Evolutionary conservation across 192 early-diverging fungal species (phyloP).

Genomic region (Umbelopsis vinacea): DNA sequence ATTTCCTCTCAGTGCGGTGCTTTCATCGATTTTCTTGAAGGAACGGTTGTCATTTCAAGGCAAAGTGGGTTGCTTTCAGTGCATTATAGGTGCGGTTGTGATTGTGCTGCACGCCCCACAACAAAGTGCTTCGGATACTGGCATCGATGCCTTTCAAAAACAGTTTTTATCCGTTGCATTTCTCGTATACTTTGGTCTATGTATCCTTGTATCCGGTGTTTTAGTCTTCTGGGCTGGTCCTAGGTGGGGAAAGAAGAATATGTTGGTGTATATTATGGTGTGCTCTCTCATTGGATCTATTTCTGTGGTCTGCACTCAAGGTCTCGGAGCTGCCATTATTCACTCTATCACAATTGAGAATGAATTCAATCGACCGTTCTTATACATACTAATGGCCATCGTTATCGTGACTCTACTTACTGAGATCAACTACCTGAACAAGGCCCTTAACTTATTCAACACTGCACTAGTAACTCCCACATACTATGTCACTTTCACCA

Average conservation of each 20-base stretch:
- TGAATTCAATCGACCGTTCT: constrained; percentile 83
- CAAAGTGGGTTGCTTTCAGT: constrained; percentile 86
- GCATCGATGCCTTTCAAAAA: constrained; percentile 76
- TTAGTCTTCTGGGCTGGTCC: constrained; percentile 82
- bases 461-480: constrained; percentile 88
- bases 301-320: constrained; percentile 87
- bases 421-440: constrained; percentile 97
- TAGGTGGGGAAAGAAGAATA: constrained; percentile 74
- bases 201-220: constrained; percentile 58
- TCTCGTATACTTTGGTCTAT: constrained; percentile 71
- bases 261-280: constrained; percentile 88
- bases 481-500: constrained; percentile 97
- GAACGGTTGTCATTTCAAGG: constrained; percentile 83
- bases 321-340: constrained; percentile 84
- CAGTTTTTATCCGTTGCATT: constrained; percentile 51
- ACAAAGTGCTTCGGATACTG: constrained; percentile 70
- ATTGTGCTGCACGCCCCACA: constrained; percentile 87
- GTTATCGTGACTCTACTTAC: constrained; percentile 81
- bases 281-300: constrained; percentile 92
- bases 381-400: constrained; percentile 78
- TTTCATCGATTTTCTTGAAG: constrained; percentile 85
- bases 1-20: constrained; percentile 62
- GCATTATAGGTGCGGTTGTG: constrained; percentile 83
- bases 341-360: constrained; percentile 84
- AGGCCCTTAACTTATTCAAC: constrained; percentile 89